Percentiles rank a stretch among this genome's conserved stretches.
phyloP scores from a whole-genome alignment of 2,329 filamentous ascomycete species.

The Pyrenophora tritici-repentis region DNA sequence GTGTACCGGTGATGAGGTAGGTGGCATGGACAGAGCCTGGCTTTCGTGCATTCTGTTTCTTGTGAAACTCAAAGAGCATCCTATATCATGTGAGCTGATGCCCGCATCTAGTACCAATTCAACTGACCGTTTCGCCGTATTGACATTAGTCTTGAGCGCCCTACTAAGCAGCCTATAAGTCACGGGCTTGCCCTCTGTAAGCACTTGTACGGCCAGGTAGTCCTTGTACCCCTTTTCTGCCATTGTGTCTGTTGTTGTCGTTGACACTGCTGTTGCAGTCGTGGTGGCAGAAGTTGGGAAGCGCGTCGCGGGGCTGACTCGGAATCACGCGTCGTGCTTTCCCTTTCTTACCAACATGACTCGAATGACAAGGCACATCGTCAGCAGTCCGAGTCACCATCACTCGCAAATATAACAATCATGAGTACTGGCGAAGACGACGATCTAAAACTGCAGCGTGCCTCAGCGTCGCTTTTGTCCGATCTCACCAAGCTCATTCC shows the following conservation, averaged over 20 bases:
- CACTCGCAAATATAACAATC: constrained; percentile 8
- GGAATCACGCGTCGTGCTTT: constrained; percentile 36
- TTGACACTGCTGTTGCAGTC: background rate
- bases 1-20: constrained; percentile 81
- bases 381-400: constrained; percentile 1
- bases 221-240: constrained; percentile 66
- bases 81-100: constrained; percentile 51
- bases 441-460: constrained; percentile 52
- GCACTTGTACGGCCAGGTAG: constrained; percentile 74
- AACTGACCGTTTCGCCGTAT: constrained; percentile 82
- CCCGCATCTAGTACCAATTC: background rate
- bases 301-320: constrained; percentile 34
- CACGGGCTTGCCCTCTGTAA: constrained; percentile 76
- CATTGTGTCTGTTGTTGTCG: constrained; percentile 35
- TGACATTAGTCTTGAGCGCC: constrained; percentile 80
- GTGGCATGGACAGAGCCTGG: constrained; percentile 82
- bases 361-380: constrained; percentile 25
- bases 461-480: constrained; percentile 44
- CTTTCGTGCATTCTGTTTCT: constrained; percentile 74
- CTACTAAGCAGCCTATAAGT: constrained; percentile 87
- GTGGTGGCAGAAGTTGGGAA: constrained; percentile 9
- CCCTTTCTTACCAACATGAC: constrained; percentile 22
- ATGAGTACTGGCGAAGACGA: constrained; percentile 52
- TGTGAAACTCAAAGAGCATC: constrained; percentile 86
- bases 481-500: constrained; percentile 41